Evolutionary conservation across 305 asterid species (phyloP).

Genomic region (Plantago coronopus): DNA sequence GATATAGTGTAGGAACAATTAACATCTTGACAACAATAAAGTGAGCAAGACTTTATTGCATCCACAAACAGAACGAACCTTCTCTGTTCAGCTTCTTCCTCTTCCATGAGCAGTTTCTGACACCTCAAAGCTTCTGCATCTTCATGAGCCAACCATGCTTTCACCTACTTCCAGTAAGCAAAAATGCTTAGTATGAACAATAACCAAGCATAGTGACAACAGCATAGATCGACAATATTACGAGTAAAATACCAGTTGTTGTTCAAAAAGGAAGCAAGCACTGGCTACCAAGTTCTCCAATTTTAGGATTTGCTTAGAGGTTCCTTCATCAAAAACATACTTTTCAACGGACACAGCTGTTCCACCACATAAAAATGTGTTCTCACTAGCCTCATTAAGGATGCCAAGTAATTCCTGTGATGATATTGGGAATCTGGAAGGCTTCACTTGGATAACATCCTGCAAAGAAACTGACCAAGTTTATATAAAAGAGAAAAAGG

Average conservation of each 20-base stretch:
- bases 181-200: neutral
- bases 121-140: constrained; percentile 94
- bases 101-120: constrained; percentile 91
- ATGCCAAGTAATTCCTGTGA: constrained; percentile 68
- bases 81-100: constrained; percentile 87
- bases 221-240: constrained; percentile 1
- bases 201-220: too few relatives aligned
- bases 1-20: too few relatives aligned
- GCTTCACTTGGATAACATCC: constrained; percentile 76
- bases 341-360: constrained; percentile 73
- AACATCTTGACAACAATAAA: too few relatives aligned
- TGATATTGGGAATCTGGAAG: constrained; percentile 61
- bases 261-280: constrained; percentile 76
- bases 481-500: constrained; percentile 3
- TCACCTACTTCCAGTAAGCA: constrained; percentile 52
- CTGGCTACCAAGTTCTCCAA: constrained; percentile 75
- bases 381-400: constrained; percentile 96
- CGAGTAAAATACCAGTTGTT: constrained; percentile 58
- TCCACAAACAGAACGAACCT: constrained; percentile 37
- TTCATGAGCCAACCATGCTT: constrained; percentile 85
- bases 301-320: constrained; percentile 62
- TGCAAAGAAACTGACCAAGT: constrained; percentile 30
- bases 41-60: too few relatives aligned
- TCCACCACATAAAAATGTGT: constrained; percentile 86
- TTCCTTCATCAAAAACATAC: constrained; percentile 71